Percentiles rank a stretch among this genome's conserved stretches.
Conservation (phyloP, 352 stramenopile genomes). For the Globisporangium middletonii region DNA sequence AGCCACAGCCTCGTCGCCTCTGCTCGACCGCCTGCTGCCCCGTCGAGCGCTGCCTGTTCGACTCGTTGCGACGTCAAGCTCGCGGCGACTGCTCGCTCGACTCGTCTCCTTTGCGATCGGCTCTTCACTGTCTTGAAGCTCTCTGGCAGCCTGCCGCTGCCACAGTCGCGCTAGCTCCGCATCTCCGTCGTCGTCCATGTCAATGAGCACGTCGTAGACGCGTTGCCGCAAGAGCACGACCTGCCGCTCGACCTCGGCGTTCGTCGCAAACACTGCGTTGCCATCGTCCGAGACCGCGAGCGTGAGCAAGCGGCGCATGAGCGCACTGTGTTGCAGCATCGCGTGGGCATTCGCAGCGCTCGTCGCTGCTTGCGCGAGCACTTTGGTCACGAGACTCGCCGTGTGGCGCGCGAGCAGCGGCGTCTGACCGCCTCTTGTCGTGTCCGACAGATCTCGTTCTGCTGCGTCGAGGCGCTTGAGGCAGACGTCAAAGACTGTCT, state of each 20-base stretch:
- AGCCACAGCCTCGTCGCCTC: no score
- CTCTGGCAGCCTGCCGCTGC: no score
- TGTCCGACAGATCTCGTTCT: no score
- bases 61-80: no score
- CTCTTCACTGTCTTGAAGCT: neutral
- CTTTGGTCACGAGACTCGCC: slow-evolving; percentile 7
- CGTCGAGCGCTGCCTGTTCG: no score
- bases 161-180: slow-evolving; percentile 16
- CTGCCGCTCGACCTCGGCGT: slow-evolving; percentile 30
- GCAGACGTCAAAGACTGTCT: neutral
- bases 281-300: slow-evolving; percentile 16
- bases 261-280: slow-evolving; percentile 22
- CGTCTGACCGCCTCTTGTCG: neutral
- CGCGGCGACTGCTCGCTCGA: neutral
- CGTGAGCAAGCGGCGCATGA: slow-evolving; percentile 3
- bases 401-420: neutral
- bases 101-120: neutral
- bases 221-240: slow-evolving; percentile 37
- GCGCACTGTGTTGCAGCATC: neutral
- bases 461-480: slow-evolving; percentile 1
- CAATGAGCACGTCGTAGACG: slow-evolving; percentile 33
- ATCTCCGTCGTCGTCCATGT: slow-evolving; percentile 24
- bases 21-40: no score
- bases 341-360: neutral
- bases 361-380: slow-evolving; percentile 3